Percentiles rank a stretch among this genome's conserved stretches.
Conservation (phyloP, 2,329 filamentous ascomycete genomes). For the Penicillium glabrum region DNA sequence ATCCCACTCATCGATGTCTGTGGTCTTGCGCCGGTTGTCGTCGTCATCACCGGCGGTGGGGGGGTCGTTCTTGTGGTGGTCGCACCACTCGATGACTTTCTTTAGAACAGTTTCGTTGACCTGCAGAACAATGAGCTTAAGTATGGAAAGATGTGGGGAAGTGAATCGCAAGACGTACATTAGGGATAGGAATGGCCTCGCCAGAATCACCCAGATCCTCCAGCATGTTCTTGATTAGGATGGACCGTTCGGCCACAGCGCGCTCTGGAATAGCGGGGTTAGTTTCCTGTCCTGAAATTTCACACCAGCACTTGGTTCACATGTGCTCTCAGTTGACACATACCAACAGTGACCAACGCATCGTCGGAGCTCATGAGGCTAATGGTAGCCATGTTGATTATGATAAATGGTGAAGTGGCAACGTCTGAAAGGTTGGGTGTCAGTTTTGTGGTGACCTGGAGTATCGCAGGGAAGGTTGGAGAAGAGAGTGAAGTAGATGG, state of each 20-base stretch:
- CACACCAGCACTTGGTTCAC: neutral
- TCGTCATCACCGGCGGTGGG: constrained; percentile 79
- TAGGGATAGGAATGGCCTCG: constrained; percentile 71
- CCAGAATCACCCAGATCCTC: constrained; percentile 76
- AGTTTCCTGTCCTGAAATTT: neutral
- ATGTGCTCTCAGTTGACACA: constrained; percentile 22
- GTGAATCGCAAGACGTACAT: constrained; percentile 29
- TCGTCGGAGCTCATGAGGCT: constrained; percentile 54
- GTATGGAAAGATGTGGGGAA: too few species aligned
- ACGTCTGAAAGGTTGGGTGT: neutral
- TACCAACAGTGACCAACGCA: constrained; percentile 52
- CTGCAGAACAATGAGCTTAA: constrained; percentile 37
- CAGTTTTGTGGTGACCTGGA: neutral
- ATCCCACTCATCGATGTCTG: constrained; percentile 99
- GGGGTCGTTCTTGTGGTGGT: constrained; percentile 89
- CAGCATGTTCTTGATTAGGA: constrained; percentile 97
- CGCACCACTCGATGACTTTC: constrained; percentile 98
- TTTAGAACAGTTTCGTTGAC: constrained; percentile 90
- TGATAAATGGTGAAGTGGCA: neutral
- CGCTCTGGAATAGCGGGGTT: constrained; percentile 58
- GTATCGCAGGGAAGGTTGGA: neutral
- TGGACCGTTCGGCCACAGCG: constrained; percentile 81
- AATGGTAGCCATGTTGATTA: constrained; percentile 27
- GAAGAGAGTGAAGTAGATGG: neutral
- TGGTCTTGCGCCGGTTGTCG: constrained; percentile 95